These are phyloP conservation scores for Pythium graminicola DNA, from an alignment of 352 stramenopile species.

Conservation along the genomic window DNA sequence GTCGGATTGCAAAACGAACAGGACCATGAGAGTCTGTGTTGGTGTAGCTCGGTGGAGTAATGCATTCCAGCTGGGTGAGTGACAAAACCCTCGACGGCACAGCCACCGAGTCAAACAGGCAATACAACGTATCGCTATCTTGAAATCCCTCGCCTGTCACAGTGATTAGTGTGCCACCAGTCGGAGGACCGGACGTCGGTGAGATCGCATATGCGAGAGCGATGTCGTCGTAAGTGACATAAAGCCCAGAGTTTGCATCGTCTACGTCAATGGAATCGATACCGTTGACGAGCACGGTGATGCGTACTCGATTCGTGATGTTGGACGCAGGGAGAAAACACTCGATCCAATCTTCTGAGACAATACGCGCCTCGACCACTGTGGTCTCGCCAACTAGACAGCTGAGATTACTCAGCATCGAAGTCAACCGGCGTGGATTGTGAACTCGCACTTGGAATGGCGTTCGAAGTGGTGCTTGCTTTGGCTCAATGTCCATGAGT, in stretches of 20 bases:
- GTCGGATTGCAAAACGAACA: slow-evolving; percentile 1
- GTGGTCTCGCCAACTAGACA: slow-evolving; percentile 16
- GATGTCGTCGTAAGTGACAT: slow-evolving; percentile 11
- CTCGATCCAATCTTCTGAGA: slow-evolving; percentile 14
- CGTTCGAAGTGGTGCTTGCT: background rate
- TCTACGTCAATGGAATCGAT: background rate
- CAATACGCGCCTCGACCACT: slow-evolving; percentile 1
- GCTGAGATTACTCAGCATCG: slow-evolving; percentile 1
- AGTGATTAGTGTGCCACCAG: slow-evolving; percentile 16
- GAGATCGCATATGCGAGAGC: slow-evolving; percentile 11
- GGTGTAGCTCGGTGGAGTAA: slow-evolving; percentile 8
- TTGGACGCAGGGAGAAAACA: slow-evolving; percentile 5
- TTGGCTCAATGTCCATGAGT: slow-evolving; percentile 10
- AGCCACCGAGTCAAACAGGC: slow-evolving; percentile 16
- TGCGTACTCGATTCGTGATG: background rate
- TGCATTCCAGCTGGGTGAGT: slow-evolving; percentile 12
- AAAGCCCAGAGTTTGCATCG: background rate
- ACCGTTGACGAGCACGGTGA: slow-evolving; percentile 12
- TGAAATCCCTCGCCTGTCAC: slow-evolving; percentile 27
- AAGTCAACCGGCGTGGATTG: background rate
- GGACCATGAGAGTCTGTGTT: background rate
- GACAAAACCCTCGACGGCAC: slow-evolving; percentile 11
- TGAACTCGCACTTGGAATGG: slow-evolving; percentile 1
- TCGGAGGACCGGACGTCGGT: slow-evolving; percentile 9
- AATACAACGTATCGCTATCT: slow-evolving; percentile 6